Percentiles rank a stretch among this genome's conserved stretches.
These are phyloP conservation scores for Ceratocystis colombiana DNA, from an alignment of 2,329 filamentous ascomycete genomes.

Conservation along the genomic window DNA sequence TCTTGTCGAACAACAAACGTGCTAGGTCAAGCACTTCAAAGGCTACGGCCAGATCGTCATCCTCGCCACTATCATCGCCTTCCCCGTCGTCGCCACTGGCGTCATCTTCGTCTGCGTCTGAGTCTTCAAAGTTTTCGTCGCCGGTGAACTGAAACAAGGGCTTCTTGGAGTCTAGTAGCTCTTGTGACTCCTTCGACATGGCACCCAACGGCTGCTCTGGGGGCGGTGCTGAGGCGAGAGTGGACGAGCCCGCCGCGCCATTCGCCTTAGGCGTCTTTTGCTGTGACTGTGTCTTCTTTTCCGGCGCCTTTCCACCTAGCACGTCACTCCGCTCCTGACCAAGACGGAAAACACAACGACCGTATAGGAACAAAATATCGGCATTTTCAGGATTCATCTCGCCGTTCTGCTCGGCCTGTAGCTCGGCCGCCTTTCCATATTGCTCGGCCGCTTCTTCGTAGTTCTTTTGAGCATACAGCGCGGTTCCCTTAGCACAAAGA, in stretches of 20 bases:
- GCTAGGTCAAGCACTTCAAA: slow-evolving; percentile 79
- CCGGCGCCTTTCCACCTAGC: slow-evolving; percentile 65
- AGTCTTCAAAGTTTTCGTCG: slow-evolving; percentile 84
- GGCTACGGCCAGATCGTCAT: slow-evolving; percentile 66
- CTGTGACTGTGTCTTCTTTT: slow-evolving; percentile 38
- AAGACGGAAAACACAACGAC: slow-evolving; percentile 85
- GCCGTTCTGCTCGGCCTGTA: slow-evolving; percentile 85
- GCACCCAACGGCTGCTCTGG: slow-evolving; percentile 31
- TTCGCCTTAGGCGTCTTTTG: slow-evolving; percentile 31
- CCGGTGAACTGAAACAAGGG: slow-evolving; percentile 85
- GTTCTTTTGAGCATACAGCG: slow-evolving; percentile 81
- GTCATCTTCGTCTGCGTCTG: slow-evolving; percentile 57
- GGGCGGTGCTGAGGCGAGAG: slow-evolving; percentile 30
- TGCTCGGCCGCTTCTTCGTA: slow-evolving; percentile 77
- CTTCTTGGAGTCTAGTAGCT: slow-evolving; percentile 44
- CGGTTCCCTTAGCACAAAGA: slow-evolving; percentile 67
- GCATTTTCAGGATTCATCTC: slow-evolving; percentile 86
- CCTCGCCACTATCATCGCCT: slow-evolving; percentile 44
- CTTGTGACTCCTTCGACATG: slow-evolving; percentile 32
- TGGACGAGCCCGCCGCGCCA: slow-evolving; percentile 34
- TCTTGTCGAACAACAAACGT: slow-evolving; percentile 53
- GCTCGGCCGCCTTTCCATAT: slow-evolving; percentile 77
- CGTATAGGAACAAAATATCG: slow-evolving; percentile 89
- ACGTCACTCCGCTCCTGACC: slow-evolving; percentile 93
- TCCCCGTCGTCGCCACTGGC: slow-evolving; percentile 36